Percentiles rank a stretch among this genome's conserved stretches.
Conservation (phyloP, 345 rosid genomes). For the Syzygium grande region DNA sequence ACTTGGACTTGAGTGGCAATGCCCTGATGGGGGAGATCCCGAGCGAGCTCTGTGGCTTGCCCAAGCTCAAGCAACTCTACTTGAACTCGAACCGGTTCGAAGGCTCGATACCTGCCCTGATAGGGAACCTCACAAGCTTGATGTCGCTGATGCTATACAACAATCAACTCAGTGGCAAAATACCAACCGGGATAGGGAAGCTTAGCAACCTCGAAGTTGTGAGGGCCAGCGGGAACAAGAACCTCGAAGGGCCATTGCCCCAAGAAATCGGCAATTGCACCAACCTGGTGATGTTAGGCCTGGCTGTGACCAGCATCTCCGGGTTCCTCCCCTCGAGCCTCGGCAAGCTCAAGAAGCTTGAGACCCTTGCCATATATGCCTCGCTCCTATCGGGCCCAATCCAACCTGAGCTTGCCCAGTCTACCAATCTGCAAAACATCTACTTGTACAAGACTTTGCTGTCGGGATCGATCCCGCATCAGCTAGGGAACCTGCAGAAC, state of each 20-base stretch:
- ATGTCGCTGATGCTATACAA: slow-evolving; percentile 46
- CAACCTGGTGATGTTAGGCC: slow-evolving; percentile 48
- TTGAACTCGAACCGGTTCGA: slow-evolving; percentile 55
- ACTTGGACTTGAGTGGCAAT: slow-evolving; percentile 66
- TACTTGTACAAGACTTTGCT: slow-evolving; percentile 78
- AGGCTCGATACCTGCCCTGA: slow-evolving; percentile 49
- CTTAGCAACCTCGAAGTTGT: slow-evolving; percentile 43
- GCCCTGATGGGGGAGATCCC: slow-evolving; percentile 63
- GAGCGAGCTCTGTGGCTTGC: slow-evolving; percentile 43
- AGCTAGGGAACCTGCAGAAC: slow-evolving; percentile 44
- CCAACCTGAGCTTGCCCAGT: slow-evolving; percentile 65
- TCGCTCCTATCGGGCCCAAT: slow-evolving; percentile 62
- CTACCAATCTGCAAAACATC: slow-evolving; percentile 61
- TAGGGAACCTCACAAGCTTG: slow-evolving; percentile 53
- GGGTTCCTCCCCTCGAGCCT: slow-evolving; percentile 73
- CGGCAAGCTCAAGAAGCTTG: slow-evolving; percentile 55
- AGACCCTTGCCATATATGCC: slow-evolving; percentile 69
- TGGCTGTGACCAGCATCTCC: slow-evolving; percentile 80
- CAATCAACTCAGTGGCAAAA: slow-evolving; percentile 56
- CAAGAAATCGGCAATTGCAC: slow-evolving; percentile 66
- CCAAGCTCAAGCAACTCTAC: slow-evolving; percentile 38
- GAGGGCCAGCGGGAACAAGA: slow-evolving; percentile 84
- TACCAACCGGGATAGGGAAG: slow-evolving; percentile 54
- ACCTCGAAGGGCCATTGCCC: slow-evolving; percentile 64
- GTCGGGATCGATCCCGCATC: slow-evolving; percentile 57